Base-by-base conservation (phyloP, 2,329 filamentous ascomycete genomes). In the Colletotrichum gigasporum region DNA sequence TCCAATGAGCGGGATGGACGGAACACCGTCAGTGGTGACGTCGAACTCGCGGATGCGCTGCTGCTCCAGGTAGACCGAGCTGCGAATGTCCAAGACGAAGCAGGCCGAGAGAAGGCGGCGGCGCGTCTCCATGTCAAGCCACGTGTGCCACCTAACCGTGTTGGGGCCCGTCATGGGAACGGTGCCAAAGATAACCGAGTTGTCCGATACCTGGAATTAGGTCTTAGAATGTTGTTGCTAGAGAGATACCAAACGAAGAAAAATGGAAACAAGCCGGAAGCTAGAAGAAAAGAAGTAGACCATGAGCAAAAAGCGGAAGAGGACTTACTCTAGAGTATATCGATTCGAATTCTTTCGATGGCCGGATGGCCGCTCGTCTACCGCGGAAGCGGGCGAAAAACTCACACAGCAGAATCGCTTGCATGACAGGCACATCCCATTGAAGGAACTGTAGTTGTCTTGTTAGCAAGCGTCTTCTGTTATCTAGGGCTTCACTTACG, bases 31-130 rank as follows among this genome's bases (percentile, higher is more conserved):
- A 59, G 72, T 70, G 32, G 71, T 70, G 47, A 76, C 74, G 65
- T 82, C 74, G 68, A 82, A 74, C 42, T 76, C 77, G 30, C 74
- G 71, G 39, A 58, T 42, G 5, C 66, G 51, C n/a, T 54, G 78
- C 67, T 85, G 83, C 72, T 88, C 83, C 54, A 84, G 79, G 69
- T 85, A 88, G 66, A 83, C 76, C 66, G 84, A 81, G 70, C 84
- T 80, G 65, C 88, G 86, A 6, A 83, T 78, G 70, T 89, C 86
- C 59, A 86, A 76, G 55, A 87, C 74, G 72, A 88, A 87, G 74
- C 85, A 88, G 12, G 81, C 82, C 32, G 83, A 78, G n/a, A 87
- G 75, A 26, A 89, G 78, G 41, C 87, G 82, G 58, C 84, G 82
- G 57, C 77, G 78, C 7, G 83, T 78, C 73, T 89, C 87, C 51